Conservation (phyloP, 1,139 yeast species). For the Lodderomyces elongisporus region DNA sequence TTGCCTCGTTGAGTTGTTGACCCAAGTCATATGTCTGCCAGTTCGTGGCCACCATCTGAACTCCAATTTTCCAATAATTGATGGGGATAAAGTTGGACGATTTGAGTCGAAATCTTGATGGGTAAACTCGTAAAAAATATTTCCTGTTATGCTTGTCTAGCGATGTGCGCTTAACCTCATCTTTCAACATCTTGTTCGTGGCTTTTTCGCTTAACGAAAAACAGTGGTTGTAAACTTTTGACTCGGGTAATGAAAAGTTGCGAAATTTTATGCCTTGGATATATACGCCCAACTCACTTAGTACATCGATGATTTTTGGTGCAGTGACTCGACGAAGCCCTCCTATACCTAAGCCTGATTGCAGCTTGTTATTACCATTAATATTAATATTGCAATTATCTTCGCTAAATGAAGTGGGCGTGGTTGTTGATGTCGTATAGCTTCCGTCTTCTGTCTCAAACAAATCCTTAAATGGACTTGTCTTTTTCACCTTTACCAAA, state of each 20-base stretch:
- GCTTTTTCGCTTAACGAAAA: conserved; percentile 81
- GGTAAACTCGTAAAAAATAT: conserved; percentile 80
- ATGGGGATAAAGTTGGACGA: conserved; percentile 82
- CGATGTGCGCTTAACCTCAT: conserved; percentile 46
- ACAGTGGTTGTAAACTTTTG: conserved; percentile 75
- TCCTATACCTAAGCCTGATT: neutral
- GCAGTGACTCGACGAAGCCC: conserved; percentile 18
- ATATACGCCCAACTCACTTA: conserved; percentile 63
- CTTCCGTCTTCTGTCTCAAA: conserved; percentile 21
- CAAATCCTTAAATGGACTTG: conserved; percentile 25
- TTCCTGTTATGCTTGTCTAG: conserved; percentile 72
- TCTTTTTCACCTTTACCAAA: conserved; percentile 70
- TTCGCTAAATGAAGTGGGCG: conserved; percentile 45
- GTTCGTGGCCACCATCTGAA: conserved; percentile 92
- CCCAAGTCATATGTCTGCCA: conserved; percentile 95
- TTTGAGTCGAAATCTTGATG: conserved; percentile 68
- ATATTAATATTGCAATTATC: conserved; percentile 17
- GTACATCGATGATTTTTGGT: conserved; percentile 34
- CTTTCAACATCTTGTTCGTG: conserved; percentile 59
- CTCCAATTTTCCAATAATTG: conserved; percentile 76
- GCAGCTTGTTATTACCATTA: conserved; percentile 9
- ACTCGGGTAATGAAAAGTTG: conserved; percentile 81
- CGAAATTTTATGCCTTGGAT: conserved; percentile 71
- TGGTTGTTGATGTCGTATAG: conserved; percentile 24
- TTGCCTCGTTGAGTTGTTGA: conserved; percentile 82